Base-by-base conservation (phyloP, 2,329 filamentous ascomycete species). In the Zymoseptoria crescenta region DNA sequence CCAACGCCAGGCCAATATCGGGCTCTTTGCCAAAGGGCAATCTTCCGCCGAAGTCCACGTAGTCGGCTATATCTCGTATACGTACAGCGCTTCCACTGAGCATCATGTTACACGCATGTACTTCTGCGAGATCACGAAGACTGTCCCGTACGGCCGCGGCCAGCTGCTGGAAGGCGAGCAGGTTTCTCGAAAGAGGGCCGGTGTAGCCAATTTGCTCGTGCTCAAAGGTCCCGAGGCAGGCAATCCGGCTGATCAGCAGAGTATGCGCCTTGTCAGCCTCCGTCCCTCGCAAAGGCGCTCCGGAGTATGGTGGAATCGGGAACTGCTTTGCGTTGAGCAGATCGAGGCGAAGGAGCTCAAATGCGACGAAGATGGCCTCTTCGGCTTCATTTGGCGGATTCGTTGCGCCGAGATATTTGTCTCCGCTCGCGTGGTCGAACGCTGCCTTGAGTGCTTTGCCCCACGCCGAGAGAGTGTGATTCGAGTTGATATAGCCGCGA, bases 141-240 rank as follows among this genome's bases (percentile, higher is more conserved):
- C 86, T 85, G 64, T 87, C 84, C 48, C 92, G 87, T 24, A 96
- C 86, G 49, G 89, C 85, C 1, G 87, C 87, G 49, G 91, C 86
- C 59, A 97, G 80, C 1, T 91, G 92, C 61, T 91, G 88, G 78
- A 92, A 99, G 27, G 86, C 87, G 49, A 99, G 81, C 56, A 96
- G 80, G 65, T 93, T 91, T 74, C 94, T 87, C 79, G 91, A 96
- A 1, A 99, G 81, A 1, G 94, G 93, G 0, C 94, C 94, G 1
- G 93, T 96, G 74, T 96, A 99, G 29, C 94, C 94, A 66, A 93
- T 92, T 3, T 83, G 81, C 67, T 89, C 83, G 72, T 99, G 94
- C 30, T 86, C 84, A 62, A 97, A 80, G 69, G 88, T 90, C 55
- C 91, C 83, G 59, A 97, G 79, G 56, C 89, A 91, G 13, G 92